Percentiles rank a stretch among this genome's conserved stretches.
phyloP scores from a whole-genome alignment of 2,329 filamentous ascomycete genomes.

The Didymella lethalis region DNA sequence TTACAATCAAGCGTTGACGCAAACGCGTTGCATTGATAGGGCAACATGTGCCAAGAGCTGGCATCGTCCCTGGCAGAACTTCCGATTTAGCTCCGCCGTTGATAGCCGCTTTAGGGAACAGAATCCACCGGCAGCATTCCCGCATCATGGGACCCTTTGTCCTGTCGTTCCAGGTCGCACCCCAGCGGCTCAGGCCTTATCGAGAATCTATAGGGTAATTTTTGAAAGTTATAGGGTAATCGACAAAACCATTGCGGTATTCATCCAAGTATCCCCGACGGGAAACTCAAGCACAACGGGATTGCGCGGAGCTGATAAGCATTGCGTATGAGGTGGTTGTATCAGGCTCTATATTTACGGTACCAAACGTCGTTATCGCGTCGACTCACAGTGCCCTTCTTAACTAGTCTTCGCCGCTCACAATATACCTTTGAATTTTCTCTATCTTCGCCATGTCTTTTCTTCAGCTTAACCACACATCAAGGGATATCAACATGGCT shows the following conservation, averaged over 20 bases:
- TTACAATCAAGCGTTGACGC: conserved; percentile 26
- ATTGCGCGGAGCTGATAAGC: conserved; percentile 38
- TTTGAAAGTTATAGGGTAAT: conserved; percentile 47
- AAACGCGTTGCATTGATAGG: conserved; percentile 28
- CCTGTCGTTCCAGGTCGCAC: conserved; percentile 37
- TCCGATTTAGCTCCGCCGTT: conserved; percentile 30
- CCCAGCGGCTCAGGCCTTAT: conserved; percentile 36
- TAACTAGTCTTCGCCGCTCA: conserved; percentile 10
- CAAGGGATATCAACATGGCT: conserved; percentile 31
- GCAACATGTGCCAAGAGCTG: conserved; percentile 22
- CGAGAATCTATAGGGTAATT: conserved; percentile 48
- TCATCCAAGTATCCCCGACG: conserved; percentile 21
- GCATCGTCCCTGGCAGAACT: conserved; percentile 32
- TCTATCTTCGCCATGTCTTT: conserved; percentile 12
- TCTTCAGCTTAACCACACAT: conserved; percentile 12
- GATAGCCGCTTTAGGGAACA: conserved; percentile 45
- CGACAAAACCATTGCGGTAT: conserved; percentile 32
- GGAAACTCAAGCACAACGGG: conserved; percentile 24
- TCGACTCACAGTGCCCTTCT: conserved; percentile 9
- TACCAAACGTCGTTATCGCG: conserved; percentile 11
- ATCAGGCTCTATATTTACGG: conserved; percentile 9
- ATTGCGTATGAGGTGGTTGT: conserved; percentile 17
- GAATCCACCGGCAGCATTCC: conserved; percentile 32
- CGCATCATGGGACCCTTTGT: conserved; percentile 30
- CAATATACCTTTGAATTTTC: neutral